Conservation (phyloP, 768 basidiomycete genomes). For the Termitomyces sp. region DNA sequence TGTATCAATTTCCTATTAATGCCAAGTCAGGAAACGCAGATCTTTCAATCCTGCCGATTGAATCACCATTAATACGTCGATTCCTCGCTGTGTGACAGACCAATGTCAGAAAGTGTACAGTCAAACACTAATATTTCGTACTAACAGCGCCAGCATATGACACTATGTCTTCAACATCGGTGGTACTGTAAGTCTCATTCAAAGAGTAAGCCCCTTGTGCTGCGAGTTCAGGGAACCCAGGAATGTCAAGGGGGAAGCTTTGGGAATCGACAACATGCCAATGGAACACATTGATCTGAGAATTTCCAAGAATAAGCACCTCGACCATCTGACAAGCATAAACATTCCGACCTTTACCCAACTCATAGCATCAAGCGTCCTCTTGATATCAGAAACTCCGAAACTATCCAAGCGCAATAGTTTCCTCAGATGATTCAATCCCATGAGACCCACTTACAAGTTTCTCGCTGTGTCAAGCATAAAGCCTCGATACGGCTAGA, state of each 20-base stretch:
- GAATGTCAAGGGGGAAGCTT: constrained; percentile 65
- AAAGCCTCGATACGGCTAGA: constrained; percentile 67
- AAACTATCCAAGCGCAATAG: constrained; percentile 39
- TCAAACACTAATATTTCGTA: constrained; percentile 8
- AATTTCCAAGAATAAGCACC: constrained; percentile 2
- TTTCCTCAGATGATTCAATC: no score
- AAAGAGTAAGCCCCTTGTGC: constrained; percentile 63
- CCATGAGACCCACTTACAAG: no score
- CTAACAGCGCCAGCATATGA: constrained; percentile 61
- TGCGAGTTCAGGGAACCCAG: constrained; percentile 57
- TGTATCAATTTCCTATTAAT: constrained; percentile 65
- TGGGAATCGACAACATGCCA: constrained; percentile 84
- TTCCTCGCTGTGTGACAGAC: constrained; percentile 53
- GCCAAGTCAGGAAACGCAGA: constrained; percentile 20
- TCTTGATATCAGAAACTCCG: constrained; percentile 56
- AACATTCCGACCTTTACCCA: constrained; percentile 52
- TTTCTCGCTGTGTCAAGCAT: constrained; percentile 80
- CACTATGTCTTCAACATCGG: constrained; percentile 54
- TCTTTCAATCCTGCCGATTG: constrained; percentile 4
- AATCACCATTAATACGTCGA: constrained; percentile 59
- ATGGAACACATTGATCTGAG: constrained; percentile 64
- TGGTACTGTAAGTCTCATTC: constrained; percentile 42
- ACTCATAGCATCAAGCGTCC: constrained; percentile 73
- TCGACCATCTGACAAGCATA: constrained; percentile 34
- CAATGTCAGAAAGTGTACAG: constrained; percentile 7